These are phyloP conservation scores for Colletotrichum musicola DNA, from an alignment of 2,329 filamentous ascomycete species.

Conservation along the genomic window DNA sequence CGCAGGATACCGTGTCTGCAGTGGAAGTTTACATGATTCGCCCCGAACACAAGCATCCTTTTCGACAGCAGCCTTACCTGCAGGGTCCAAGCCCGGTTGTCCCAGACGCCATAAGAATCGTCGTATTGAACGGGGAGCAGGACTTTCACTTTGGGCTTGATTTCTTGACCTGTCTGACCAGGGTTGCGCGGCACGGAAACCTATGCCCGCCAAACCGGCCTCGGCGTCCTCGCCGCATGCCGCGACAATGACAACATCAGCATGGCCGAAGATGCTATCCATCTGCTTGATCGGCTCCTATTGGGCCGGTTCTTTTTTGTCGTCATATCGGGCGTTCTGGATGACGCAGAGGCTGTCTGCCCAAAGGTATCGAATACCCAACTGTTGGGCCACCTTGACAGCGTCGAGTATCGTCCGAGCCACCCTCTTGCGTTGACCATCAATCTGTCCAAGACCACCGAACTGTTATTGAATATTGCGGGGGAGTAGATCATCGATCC, in stretches of 20 bases:
- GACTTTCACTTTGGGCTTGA: background rate
- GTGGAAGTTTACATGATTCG: background rate
- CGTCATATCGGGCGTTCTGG: background rate
- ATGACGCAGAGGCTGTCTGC: background rate
- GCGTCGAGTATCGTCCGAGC: background rate
- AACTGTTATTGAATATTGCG: background rate
- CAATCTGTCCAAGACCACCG: too few relatives aligned
- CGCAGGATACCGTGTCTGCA: background rate
- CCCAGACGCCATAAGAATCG: background rate
- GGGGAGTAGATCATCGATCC: background rate
- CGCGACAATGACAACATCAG: background rate
- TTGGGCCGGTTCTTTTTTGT: background rate
- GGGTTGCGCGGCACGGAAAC: background rate
- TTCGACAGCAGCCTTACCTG: background rate
- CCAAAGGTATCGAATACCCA: background rate
- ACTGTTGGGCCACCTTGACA: background rate
- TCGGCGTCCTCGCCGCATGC: background rate
- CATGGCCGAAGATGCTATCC: background rate
- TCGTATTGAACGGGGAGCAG: background rate
- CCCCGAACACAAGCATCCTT: background rate
- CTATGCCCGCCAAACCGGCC: background rate
- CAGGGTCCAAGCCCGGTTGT: background rate
- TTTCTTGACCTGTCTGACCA: background rate
- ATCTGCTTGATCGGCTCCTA: background rate
- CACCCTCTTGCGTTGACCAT: background rate